Evolutionary conservation across 768 basidiomycete genomes (phyloP), one percentile per base, ranked within the genome.

Genomic region (Mycena kentingensis): DNA sequence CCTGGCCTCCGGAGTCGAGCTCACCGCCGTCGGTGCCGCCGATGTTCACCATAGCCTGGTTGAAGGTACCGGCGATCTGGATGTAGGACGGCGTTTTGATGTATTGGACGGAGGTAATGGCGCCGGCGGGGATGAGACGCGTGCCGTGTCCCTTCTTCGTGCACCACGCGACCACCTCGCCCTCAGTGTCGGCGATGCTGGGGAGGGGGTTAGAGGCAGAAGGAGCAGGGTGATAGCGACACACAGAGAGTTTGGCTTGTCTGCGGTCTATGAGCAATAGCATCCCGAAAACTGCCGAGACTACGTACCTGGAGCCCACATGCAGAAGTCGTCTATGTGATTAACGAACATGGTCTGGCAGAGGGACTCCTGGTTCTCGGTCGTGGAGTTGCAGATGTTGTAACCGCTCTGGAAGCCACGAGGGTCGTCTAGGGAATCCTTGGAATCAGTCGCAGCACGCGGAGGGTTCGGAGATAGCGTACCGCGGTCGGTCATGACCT

Each of bases 101-200:
- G 63, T 76, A 67, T 51, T 88, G 85, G 5, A 84, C 71, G 50
- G 83, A 84, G 8, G 67, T 63, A 29, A 89, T 68, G 25, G 83
- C 75, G 25, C 81, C 83, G 0, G 51, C 65, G 34, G 83, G 84
- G 27, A 89, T 87, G 58, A 82, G 58, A 47, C 88, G 83, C 1
- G 84, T 79, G 8, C 87, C 88, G 46, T 75, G 77, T 3, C 80
- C 81, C 8, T 71, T 70, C 65, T 84, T 79, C n/a, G 79, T 78
- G 71, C 86, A 90, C 79, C 80, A 90, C 2, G 85, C 78, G 12
- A 89, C 84, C 60, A 78, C 81, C 51, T 79, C 68, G 32, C 74
- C 79, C 62, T 89, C 87, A 2, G 77, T 76, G 49, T 85, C 77
- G 24, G 76, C 80, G 51, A 88, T 83, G 13, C 44, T 51, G 7